Base-by-base conservation (phyloP, 2,329 filamentous ascomycete genomes). In the Neopestalotiopsis sp. region DNA sequence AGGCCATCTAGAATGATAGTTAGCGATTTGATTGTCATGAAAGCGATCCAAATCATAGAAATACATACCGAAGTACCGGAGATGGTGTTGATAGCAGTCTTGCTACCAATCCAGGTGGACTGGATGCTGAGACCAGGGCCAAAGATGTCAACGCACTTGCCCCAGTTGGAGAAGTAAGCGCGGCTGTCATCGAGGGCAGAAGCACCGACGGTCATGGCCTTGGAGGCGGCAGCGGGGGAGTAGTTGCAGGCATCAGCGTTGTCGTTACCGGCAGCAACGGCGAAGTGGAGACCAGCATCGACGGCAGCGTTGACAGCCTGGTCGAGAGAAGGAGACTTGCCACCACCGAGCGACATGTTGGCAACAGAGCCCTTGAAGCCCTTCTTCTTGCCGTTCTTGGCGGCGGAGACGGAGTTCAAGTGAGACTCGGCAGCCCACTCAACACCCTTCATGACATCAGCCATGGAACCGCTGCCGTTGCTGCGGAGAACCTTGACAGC, bases 101-200 rank as follows among this genome's bases (percentile, higher is more conserved):
- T 93, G 90, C 92, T 95, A 81, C 97, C 96, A 77, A 97, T 97
- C 96, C 96, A 99, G 81, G 96, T 98, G 74, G 96, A 99, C 77
- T 94, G 90, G 78, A 99, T 97, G 91, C 94, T 97, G 78, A 98
- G 89, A 79, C 96, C 96, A 71, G 96, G 96, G 72, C 95, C 96
- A 79, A 99, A 99, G 88, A 99, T 97, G 84, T 99, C 96, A 81
- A 95, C 97, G 90, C 96, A 99, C 89, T 95, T 96, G 83, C 96
- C 96, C 83, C 91, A 98, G 93, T 99, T 99, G 90, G 97, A 99
- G 91, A 99, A 99, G 90, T 98, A 99, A 74, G 96, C 96, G 84
- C 96, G 95, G 88, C 94, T 94, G 80, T 99, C 96, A 78, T 92
- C 90, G 70, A 99, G 90, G 75, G 94, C 96, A 61, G 94, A 97